phyloP scores from a whole-genome alignment of 495 filamentous ascomycete species.

The Penicillium manginii region DNA sequence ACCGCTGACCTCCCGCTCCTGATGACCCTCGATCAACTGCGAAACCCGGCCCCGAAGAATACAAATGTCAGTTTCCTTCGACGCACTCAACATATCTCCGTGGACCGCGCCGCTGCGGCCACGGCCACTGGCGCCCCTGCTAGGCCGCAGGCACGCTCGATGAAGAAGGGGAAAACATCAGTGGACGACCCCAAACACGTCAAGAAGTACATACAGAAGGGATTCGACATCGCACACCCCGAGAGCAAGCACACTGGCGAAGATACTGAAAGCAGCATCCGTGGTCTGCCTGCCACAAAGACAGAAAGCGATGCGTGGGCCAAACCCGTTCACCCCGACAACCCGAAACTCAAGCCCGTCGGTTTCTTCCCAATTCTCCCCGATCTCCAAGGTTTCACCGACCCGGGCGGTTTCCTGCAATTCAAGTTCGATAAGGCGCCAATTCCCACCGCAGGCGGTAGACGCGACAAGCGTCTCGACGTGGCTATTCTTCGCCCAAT shows the following conservation, averaged over 20 bases:
- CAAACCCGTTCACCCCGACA: slow-evolving; percentile 78
- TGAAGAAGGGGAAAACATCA: slow-evolving; percentile 45
- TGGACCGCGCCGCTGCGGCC: slow-evolving; percentile 54
- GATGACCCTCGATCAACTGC: slow-evolving; percentile 75
- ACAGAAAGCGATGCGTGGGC: slow-evolving; percentile 70
- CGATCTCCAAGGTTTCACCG: slow-evolving; percentile 86
- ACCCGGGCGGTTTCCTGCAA: slow-evolving; percentile 81
- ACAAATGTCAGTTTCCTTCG: slow-evolving; percentile 89
- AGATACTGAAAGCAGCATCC: slow-evolving; percentile 52
- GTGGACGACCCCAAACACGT: slow-evolving; percentile 84
- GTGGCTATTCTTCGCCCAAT: slow-evolving; percentile 75
- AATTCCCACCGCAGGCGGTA: slow-evolving; percentile 53
- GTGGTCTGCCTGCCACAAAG: slow-evolving; percentile 57
- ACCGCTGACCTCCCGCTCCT: slow-evolving; percentile 82
- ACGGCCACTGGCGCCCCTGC: slow-evolving; percentile 35
- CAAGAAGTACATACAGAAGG: slow-evolving; percentile 77
- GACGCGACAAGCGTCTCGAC: slow-evolving; percentile 82
- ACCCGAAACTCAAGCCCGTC: slow-evolving; percentile 74
- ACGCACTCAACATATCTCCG: slow-evolving; percentile 93
- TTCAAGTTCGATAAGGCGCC: slow-evolving; percentile 90
- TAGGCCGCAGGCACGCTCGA: slow-evolving; percentile 44
- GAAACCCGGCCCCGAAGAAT: slow-evolving; percentile 73
- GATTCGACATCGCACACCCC: slow-evolving; percentile 82
- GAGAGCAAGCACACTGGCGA: slow-evolving; percentile 60
- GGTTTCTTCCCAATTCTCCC: slow-evolving; percentile 83